Conservation (phyloP, 148 eudicot genomes). For the Cornus kousa region DNA sequence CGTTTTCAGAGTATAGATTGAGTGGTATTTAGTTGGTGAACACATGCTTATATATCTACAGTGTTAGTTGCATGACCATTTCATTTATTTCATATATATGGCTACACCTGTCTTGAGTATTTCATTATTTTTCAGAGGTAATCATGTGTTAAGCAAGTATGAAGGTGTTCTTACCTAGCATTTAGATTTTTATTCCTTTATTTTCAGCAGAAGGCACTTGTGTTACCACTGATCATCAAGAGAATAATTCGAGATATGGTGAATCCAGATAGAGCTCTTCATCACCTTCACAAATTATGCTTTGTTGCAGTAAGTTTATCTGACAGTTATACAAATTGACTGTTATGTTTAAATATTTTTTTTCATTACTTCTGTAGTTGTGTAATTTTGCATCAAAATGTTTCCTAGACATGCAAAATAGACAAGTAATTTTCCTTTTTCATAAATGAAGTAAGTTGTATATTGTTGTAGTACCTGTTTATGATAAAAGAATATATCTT, state of each 20-base stretch:
- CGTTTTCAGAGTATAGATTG: neutral
- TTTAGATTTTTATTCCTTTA: neutral
- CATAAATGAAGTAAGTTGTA: too few relatives aligned
- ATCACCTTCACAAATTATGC: slow-evolving; percentile 38
- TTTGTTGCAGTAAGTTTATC: slow-evolving; percentile 48
- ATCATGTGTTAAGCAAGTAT: neutral
- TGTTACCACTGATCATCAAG: slow-evolving; percentile 35
- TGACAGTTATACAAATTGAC: neutral
- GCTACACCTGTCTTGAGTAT: neutral
- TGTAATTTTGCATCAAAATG: too few relatives aligned
- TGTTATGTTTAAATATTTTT: too few relatives aligned
- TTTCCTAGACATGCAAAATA: too few relatives aligned
- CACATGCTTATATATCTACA: neutral
- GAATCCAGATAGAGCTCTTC: slow-evolving; percentile 45
- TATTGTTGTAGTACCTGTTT: neutral
- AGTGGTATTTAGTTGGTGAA: neutral
- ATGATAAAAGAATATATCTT: neutral
- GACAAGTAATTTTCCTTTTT: too few relatives aligned
- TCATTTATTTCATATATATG: neutral
- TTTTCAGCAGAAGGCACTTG: slow-evolving; percentile 38
- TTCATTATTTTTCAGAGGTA: neutral
- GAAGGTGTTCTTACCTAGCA: neutral
- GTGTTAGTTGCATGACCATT: neutral
- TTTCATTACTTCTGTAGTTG: too few relatives aligned
- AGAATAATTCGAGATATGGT: slow-evolving; percentile 39